phyloP scores from a whole-genome alignment of 208 protist species.

The Leishmania tarentolae region DNA sequence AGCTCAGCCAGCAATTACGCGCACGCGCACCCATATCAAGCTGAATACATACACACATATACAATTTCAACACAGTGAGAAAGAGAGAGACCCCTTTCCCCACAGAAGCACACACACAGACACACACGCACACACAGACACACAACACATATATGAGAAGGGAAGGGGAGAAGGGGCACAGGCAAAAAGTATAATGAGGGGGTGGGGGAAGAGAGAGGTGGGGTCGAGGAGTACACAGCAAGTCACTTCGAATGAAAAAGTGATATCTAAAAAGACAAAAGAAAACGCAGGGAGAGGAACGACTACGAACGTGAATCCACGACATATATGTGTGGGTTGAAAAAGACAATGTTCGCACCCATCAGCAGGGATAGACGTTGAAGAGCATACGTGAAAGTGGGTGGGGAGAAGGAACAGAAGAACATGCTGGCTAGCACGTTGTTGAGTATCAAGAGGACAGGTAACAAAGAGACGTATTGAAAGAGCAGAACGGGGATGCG shows the following conservation, averaged over 20 bases:
- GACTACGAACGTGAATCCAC: not conserved
- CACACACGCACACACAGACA: not conserved
- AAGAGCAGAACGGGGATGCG: not conserved
- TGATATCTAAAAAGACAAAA: slow-evolving; percentile 8
- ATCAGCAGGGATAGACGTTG: not conserved
- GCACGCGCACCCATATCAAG: not conserved
- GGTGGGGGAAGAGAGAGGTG: not conserved
- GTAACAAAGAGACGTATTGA: not conserved
- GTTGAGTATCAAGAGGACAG: not conserved
- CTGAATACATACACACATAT: not conserved
- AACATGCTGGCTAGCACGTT: not conserved
- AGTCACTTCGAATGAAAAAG: not conserved
- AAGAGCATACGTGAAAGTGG: not conserved
- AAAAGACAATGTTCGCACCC: not conserved
- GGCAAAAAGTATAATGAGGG: not conserved
- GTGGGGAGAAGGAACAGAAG: not conserved
- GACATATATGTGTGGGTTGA: not conserved
- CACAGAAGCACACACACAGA: not conserved
- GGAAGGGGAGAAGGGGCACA: not conserved
- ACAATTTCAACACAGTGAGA: not conserved
- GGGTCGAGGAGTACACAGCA: not conserved
- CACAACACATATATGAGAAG: not conserved
- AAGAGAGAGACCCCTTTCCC: not conserved
- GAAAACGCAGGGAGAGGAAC: slow-evolving; percentile 7
- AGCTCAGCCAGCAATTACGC: not conserved